Percentiles rank a stretch among this genome's conserved stretches.
phyloP scores from a whole-genome alignment of 1,139 yeast genomes.

The Suhomyces kunorum region DNA sequence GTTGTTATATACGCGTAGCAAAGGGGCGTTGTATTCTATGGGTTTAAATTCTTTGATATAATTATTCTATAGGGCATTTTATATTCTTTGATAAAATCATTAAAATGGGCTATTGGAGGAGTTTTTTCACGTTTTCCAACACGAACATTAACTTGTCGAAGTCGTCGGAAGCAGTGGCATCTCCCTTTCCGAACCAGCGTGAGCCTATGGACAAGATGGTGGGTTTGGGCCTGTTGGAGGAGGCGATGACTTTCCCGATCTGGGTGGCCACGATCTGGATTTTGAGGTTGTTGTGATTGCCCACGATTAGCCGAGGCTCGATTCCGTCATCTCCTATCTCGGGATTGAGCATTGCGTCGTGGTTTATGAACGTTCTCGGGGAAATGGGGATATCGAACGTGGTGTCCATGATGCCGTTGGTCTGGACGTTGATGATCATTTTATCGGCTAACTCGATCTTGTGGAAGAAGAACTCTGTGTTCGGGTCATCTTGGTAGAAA shows the following conservation, averaged over 20 bases:
- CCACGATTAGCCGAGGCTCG: slow-evolving; percentile 44
- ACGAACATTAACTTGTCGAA: slow-evolving; percentile 46
- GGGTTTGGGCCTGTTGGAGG: slow-evolving; percentile 31
- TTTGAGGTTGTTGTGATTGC: slow-evolving; percentile 43
- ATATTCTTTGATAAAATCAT: background rate
- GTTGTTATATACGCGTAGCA: no score
- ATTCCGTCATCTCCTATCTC: slow-evolving; percentile 29
- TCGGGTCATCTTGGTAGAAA: slow-evolving; percentile 20
- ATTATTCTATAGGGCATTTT: background rate
- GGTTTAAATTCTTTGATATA: no score
- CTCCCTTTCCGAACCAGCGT: slow-evolving; percentile 47
- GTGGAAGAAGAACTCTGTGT: slow-evolving; percentile 33
- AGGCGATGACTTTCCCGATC: slow-evolving; percentile 39
- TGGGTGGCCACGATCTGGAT: slow-evolving; percentile 46
- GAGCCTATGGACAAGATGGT: slow-evolving; percentile 43
- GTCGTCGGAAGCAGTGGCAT: slow-evolving; percentile 35
- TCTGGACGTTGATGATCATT: slow-evolving; percentile 37
- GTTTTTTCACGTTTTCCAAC: slow-evolving; percentile 33
- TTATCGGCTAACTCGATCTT: slow-evolving; percentile 38
- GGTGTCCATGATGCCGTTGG: slow-evolving; percentile 44
- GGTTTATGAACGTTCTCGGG: slow-evolving; percentile 30
- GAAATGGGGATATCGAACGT: slow-evolving; percentile 44
- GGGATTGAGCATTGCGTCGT: slow-evolving; percentile 13
- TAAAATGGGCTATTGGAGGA: slow-evolving; percentile 16
- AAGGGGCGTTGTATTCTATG: no score